These are phyloP conservation scores for Colletotrichum orchidophilum DNA, from an alignment of 2,329 filamentous ascomycete species.

Conservation along the genomic window DNA sequence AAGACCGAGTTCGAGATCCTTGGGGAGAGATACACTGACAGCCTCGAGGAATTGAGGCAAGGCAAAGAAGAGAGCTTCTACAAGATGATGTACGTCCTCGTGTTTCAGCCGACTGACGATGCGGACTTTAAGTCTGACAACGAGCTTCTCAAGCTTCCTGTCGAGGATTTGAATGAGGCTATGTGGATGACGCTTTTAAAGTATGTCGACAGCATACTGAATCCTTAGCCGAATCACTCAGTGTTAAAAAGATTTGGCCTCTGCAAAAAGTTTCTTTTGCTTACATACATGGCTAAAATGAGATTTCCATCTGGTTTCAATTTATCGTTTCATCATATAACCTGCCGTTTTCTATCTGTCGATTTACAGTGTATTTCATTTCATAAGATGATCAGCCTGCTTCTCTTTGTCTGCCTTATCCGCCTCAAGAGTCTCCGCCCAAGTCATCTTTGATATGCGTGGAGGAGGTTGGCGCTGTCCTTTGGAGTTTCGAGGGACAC, in stretches of 20 bases:
- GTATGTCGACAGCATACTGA: no score
- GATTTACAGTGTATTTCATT: background rate
- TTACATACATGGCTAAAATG: no score
- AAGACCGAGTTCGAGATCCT: slow-evolving; percentile 45
- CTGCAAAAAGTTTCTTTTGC: no score
- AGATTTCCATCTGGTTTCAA: no score
- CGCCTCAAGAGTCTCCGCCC: background rate
- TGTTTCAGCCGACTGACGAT: slow-evolving; percentile 12
- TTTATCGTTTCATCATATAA: no score
- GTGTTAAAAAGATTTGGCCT: no score
- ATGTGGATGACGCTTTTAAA: slow-evolving; percentile 43
- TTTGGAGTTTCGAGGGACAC: background rate
- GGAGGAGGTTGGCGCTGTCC: slow-evolving; percentile 8
- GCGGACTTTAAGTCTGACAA: slow-evolving; percentile 49
- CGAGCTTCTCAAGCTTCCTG: slow-evolving; percentile 60
- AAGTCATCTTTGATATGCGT: slow-evolving; percentile 18
- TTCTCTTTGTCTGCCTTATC: background rate
- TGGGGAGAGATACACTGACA: slow-evolving; percentile 59
- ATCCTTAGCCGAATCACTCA: no score
- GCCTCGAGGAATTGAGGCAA: slow-evolving; percentile 51
- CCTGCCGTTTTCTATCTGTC: no score
- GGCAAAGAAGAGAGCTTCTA: slow-evolving; percentile 53
- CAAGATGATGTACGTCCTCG: slow-evolving; percentile 37
- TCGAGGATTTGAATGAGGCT: slow-evolving; percentile 66
- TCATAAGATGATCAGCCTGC: background rate